Evolutionary conservation across 192 early-diverging fungal genomes (phyloP).

Genomic region (Fimicolochytrium jonesii): DNA sequence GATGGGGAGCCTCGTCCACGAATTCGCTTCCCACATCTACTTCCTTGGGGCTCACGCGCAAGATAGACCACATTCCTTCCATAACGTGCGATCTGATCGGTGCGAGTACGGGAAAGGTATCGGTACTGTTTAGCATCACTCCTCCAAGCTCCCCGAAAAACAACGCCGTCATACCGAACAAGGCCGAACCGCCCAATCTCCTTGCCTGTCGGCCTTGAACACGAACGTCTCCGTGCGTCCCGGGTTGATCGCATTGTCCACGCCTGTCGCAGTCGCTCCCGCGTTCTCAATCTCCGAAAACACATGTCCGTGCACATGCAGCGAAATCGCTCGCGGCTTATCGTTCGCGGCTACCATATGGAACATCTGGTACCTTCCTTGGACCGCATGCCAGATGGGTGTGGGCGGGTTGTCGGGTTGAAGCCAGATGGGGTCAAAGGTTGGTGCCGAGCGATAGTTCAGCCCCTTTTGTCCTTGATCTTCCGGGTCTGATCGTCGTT

Average conservation of each 20-base stretch:
- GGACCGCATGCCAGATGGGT: background rate
- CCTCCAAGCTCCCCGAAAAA: too few species aligned
- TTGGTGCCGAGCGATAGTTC: constrained; percentile 8
- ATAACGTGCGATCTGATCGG: background rate
- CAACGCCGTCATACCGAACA: too few species aligned
- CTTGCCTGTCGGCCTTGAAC: background rate
- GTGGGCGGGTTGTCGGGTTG: constrained; percentile 4
- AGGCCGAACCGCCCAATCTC: constrained; percentile 5
- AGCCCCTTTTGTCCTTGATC: constrained; percentile 10
- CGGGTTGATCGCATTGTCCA: constrained; percentile 12
- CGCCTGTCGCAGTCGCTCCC: constrained; percentile 11
- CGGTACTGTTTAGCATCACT: too few species aligned
- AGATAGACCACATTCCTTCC: constrained; percentile 6
- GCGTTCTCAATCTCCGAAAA: constrained; percentile 6
- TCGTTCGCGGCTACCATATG: constrained; percentile 1
- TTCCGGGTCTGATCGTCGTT: background rate
- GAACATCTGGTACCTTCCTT: background rate
- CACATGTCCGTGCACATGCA: constrained; percentile 3
- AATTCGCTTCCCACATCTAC: background rate
- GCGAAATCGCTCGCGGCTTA: background rate
- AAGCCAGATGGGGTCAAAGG: constrained; percentile 3
- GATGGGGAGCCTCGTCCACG: background rate
- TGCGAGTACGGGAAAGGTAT: background rate
- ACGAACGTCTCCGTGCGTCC: background rate
- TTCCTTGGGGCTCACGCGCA: constrained; percentile 5